phyloP scores from a whole-genome alignment of 306 rosid genomes.

The Canavalia ensiformis region DNA sequence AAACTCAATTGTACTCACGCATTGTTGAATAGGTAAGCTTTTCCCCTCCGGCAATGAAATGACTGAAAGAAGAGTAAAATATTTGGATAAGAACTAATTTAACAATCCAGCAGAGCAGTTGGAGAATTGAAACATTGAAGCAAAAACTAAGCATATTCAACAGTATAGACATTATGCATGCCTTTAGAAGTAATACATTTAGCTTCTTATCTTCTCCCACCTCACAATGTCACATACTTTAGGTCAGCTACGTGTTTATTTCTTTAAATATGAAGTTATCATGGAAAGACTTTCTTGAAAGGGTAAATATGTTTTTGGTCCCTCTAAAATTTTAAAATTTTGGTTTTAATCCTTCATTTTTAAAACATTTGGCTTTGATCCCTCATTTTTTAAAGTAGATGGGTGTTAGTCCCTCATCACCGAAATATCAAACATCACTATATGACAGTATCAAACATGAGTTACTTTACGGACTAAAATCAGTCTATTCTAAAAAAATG shows the following conservation, averaged over 20 bases:
- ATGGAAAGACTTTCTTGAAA: neutral
- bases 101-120: slow-evolving; percentile 42
- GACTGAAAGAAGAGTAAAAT: slow-evolving; percentile 58
- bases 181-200: slow-evolving; percentile 23
- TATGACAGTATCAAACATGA: too few species aligned
- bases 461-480: too few species aligned
- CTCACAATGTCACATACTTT: neutral
- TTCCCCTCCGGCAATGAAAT: slow-evolving; percentile 80
- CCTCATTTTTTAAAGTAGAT: too few species aligned
- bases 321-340: too few species aligned
- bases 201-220: neutral
- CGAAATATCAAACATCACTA: too few species aligned
- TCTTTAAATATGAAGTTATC: neutral
- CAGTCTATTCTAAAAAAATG: too few species aligned
- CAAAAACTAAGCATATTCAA: slow-evolving; percentile 41
- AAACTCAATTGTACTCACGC: slow-evolving; percentile 69
- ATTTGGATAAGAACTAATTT: slow-evolving; percentile 40
- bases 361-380: too few species aligned
- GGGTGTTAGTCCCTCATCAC: too few species aligned
- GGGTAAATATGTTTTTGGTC: too few species aligned
- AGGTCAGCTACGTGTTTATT: neutral
- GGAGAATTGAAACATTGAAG: slow-evolving; percentile 36
- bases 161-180: neutral
- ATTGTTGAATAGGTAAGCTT: slow-evolving; percentile 83
- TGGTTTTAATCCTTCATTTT: too few species aligned